Evolutionary conservation across 192 early-diverging fungal species (phyloP).

Genomic region (Cetraspora pellucida): DNA sequence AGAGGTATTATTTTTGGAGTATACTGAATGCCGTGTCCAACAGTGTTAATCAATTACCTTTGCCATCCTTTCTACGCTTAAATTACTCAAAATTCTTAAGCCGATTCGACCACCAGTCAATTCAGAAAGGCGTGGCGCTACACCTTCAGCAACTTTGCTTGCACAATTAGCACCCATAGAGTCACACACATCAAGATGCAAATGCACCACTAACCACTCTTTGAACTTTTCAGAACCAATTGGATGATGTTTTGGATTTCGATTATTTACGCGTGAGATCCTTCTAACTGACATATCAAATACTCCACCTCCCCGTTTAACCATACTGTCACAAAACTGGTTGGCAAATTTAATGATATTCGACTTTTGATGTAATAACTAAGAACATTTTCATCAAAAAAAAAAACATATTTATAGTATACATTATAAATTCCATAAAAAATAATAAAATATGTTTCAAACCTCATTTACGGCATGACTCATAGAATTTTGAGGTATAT

Average conservation of each 20-base stretch:
- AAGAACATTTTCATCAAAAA: background rate
- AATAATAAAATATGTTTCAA: too few relatives aligned
- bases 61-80: slow-evolving; percentile 63
- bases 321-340: slow-evolving; percentile 67
- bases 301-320: slow-evolving; percentile 68
- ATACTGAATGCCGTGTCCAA: too few relatives aligned
- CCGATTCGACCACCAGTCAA: slow-evolving; percentile 62
- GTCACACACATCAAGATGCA: slow-evolving; percentile 77
- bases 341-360: slow-evolving; percentile 60
- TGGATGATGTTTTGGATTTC: slow-evolving; percentile 17
- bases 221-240: slow-evolving; percentile 26
- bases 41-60: slow-evolving; percentile 47
- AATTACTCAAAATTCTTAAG: slow-evolving; percentile 69
- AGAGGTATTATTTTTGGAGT: too few relatives aligned
- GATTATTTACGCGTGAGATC: slow-evolving; percentile 40
- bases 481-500: slow-evolving; percentile 55
- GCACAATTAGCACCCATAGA: slow-evolving; percentile 82
- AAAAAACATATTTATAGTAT: too few relatives aligned
- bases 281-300: slow-evolving; percentile 54
- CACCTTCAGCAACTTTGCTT: slow-evolving; percentile 69
- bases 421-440: too few relatives aligned
- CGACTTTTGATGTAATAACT: slow-evolving; percentile 34
- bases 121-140: slow-evolving; percentile 60
- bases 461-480: slow-evolving; percentile 41
- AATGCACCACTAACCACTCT: slow-evolving; percentile 73